These are phyloP conservation scores for Rhodotorula sp. DNA, from an alignment of 1,284 basidiomycete species.

Conservation along the genomic window DNA sequence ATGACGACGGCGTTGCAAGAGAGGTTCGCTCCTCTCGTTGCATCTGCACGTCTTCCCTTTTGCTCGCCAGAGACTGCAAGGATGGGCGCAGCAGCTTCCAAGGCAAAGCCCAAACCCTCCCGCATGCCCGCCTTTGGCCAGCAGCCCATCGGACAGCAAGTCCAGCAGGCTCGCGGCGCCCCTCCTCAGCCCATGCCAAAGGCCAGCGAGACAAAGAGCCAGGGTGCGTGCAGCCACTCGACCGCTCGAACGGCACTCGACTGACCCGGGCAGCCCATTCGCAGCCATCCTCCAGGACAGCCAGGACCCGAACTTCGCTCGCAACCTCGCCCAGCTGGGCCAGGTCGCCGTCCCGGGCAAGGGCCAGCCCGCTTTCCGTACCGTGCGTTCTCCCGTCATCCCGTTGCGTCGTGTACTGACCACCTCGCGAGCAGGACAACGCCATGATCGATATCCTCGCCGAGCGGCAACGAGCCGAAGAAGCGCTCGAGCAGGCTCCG, in stretches of 20 bases:
- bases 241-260: not conserved
- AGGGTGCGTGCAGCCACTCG: slow-evolving; percentile 2
- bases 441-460: slow-evolving; percentile 39
- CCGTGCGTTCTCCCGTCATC: not conserved
- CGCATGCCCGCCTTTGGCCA: slow-evolving; percentile 5
- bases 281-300: slow-evolving; percentile 31
- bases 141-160: slow-evolving; percentile 9
- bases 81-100: slow-evolving; percentile 7
- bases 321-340: slow-evolving; percentile 28
- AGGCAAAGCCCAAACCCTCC: slow-evolving; percentile 3
- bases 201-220: slow-evolving; percentile 32
- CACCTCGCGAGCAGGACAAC: slow-evolving; percentile 28
- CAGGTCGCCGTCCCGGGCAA: slow-evolving; percentile 30
- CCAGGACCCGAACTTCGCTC: slow-evolving; percentile 27
- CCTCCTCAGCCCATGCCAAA: not conserved
- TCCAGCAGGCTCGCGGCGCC: not conserved
- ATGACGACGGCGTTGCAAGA: too few species aligned
- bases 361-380: slow-evolving; percentile 14
- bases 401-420: too few species aligned
- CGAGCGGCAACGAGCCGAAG: slow-evolving; percentile 24
- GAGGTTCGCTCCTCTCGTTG: not conserved
- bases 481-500: slow-evolving; percentile 16
- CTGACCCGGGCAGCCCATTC: not conserved
- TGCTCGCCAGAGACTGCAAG: not conserved
- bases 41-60: not conserved